Evolutionary conservation across 1,284 basidiomycete species (phyloP).

Genomic region (Tilletia caries): DNA sequence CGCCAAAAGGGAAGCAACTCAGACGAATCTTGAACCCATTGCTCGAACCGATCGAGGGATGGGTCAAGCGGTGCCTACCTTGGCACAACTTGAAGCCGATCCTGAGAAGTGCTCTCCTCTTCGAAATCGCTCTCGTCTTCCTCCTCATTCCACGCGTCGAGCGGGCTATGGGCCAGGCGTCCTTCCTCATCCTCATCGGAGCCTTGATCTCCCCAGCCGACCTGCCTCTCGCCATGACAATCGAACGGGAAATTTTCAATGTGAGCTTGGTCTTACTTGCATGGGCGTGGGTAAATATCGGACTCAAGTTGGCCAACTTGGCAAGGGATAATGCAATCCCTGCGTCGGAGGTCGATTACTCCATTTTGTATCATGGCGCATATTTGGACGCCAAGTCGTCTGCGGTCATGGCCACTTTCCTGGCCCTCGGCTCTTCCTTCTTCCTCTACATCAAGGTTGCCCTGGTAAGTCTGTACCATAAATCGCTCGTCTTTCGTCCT

Average conservation of each 20-base stretch:
- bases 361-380: slow-evolving; percentile 21
- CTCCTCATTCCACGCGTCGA: slow-evolving; percentile 64
- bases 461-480: no score
- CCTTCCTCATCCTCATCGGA: slow-evolving; percentile 67
- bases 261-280: slow-evolving; percentile 59
- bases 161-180: slow-evolving; percentile 64
- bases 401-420: slow-evolving; percentile 65
- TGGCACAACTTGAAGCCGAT: slow-evolving; percentile 61
- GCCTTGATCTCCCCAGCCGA: slow-evolving; percentile 67
- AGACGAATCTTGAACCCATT: no score
- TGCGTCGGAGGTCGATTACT: slow-evolving; percentile 52
- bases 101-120: slow-evolving; percentile 65
- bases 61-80: slow-evolving; percentile 5
- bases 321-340: slow-evolving; percentile 60
- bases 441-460: slow-evolving; percentile 67
- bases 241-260: slow-evolving; percentile 69
- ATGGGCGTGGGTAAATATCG: slow-evolving; percentile 71
- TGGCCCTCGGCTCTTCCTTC: slow-evolving; percentile 64
- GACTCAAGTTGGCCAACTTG: slow-evolving; percentile 65
- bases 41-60: neutral
- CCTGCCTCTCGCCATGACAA: slow-evolving; percentile 66
- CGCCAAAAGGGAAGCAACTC: no score
- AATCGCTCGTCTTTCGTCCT: no score
- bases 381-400: slow-evolving; percentile 58
- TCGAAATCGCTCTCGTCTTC: slow-evolving; percentile 65